Base-by-base conservation (phyloP, 176 grass and related monocot species). In the Themeda triandra region DNA sequence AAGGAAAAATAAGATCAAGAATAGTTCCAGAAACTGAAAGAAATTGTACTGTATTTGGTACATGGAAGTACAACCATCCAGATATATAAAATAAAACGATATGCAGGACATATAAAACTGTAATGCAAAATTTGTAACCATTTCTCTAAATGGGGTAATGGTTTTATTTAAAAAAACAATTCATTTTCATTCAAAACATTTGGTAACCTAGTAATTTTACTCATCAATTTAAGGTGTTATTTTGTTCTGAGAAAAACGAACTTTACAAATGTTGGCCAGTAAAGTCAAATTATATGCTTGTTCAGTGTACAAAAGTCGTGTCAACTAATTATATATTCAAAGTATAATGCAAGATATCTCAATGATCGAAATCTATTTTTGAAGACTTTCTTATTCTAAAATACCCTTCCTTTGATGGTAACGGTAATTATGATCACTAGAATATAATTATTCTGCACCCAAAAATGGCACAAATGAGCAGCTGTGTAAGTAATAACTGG, bases 1-100 rank as follows among this genome's bases (percentile, higher is more conserved):
- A 53, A 63, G 30, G 13, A 37, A 76, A 66, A n/a, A 54, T 13
- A 76, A 69, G 9, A 41, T 85, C 11, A 85, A 10, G 28, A 85
- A 69, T 32, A 33, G 4, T 4, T 33, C 32, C 32, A 33, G 32
- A 2, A 4, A 33, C 32, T 4, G 4, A 2, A 33, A 33, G 3
- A 33, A 33, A 2, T 2, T 4, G 4, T 4, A 4, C 4, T 4
- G 32, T 33, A 33, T 33, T 33, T 4, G 2, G 54, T 58, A 58
- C 54, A 10, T 58, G 54, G 21, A 58, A 58, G 21, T 59, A 59
- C 56, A 59, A 59, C 23, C 23, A 59, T 4, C 32, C 4, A 33
- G 32, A 59, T 59, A 59, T 33, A 33, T 33, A 33, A 33, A 33
- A 33, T 33, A 33, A 33, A 33, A 59, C 4, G 4, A 33, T 33